Evolutionary conservation across 2,329 filamentous ascomycete genomes (phyloP), one percentile per base, ranked within the genome.

Genomic region (Ophiocordyceps sinensis): DNA sequence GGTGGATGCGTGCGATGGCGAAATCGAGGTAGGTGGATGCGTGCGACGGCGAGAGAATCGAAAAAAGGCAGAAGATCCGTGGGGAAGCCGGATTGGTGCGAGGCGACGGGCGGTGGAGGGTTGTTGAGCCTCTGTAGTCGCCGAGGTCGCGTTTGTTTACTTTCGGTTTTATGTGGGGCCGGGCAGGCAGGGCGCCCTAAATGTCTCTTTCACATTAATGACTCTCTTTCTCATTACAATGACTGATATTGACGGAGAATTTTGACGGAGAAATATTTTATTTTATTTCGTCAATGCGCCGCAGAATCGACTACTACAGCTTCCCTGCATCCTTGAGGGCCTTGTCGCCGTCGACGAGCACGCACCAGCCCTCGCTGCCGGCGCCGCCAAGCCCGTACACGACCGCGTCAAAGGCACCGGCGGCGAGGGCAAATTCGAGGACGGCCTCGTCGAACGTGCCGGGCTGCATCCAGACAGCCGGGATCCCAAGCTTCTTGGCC

Each of bases 381-480:
- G 62, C 55, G 23, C 79, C 78, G 26, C 79, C 77, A 31, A 79
- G 67, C 7, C 71, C 78, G 46, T 68, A 75, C 35, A 85, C 80
- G 30, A 86, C 81, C 31, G 78, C 77, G 49, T 77, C 66, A 52
- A 91, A 94, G 15, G 62, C 63, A 6, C 61, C 65, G 48, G 82
- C 65, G 45, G 54, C 60, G 19, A 70, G 66, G 3, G 85, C 86
- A 59, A 75, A 87, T 34, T 71, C 65, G 46, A 94, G 56, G 19
- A 86, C 82, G 43, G 77, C 75, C 40, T 83, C 75, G 56, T 94
- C 79, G 56, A 83, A 96, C 14, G 78, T 88, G 1, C 89, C 91
- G 0, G 91, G 91, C 64, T 96, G 91, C 49, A 96, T 65, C 83
- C 85, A 94, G 5, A 94, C 79, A 23, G 84, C 73, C 15, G 75